Conservation (phyloP, 306 rosid genomes). For the Quercus dentata region DNA sequence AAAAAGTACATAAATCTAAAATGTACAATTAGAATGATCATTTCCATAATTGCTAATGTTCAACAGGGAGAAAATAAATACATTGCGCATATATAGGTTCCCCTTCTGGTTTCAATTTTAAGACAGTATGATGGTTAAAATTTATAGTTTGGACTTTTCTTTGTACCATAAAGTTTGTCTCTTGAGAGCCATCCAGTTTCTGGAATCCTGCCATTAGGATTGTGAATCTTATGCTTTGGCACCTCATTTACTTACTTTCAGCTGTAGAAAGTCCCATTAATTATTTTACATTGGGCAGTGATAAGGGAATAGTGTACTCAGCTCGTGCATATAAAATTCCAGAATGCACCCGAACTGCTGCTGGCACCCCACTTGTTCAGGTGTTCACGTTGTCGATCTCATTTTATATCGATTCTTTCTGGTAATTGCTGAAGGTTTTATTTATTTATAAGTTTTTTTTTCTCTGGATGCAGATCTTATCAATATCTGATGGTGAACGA, state of each 20-base stretch:
- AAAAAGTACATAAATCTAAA: no score
- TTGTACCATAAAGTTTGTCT: no score
- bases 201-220: background rate
- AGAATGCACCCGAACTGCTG: slow-evolving; percentile 83
- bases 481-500: slow-evolving; percentile 90
- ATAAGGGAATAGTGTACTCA: slow-evolving; percentile 90
- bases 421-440: background rate
- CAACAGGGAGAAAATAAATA: background rate
- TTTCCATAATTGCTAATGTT: no score
- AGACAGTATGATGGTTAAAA: no score
- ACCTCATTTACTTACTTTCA: slow-evolving; percentile 9
- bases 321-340: slow-evolving; percentile 96
- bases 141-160: no score
- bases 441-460: background rate
- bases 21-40: no score
- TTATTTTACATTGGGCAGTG: slow-evolving; percentile 44
- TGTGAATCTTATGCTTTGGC: background rate
- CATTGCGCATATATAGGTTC: background rate
- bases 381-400: slow-evolving; percentile 33
- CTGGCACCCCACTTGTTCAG: slow-evolving; percentile 91
- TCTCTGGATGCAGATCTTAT: slow-evolving; percentile 63
- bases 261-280: slow-evolving; percentile 13
- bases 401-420: background rate
- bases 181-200: no score
- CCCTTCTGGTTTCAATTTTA: background rate